Evolutionary conservation across 2,329 filamentous ascomycete genomes (phyloP).

Genomic region (Cytospora piceicola): DNA sequence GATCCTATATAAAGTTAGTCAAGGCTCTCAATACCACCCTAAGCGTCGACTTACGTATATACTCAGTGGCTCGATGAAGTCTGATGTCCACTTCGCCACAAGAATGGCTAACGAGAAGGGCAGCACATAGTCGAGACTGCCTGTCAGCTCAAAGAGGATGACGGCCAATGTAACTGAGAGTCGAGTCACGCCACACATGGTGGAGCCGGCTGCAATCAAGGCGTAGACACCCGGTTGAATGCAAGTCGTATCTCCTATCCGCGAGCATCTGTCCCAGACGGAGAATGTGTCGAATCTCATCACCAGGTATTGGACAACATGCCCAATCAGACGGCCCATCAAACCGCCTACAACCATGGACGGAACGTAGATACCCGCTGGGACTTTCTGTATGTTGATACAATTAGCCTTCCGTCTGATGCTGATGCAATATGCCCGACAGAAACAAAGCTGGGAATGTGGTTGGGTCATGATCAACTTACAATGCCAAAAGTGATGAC

Average conservation of each 20-base stretch:
- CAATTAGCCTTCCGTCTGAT: neutral
- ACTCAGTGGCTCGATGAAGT: constrained; percentile 89
- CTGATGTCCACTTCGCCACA: constrained; percentile 97
- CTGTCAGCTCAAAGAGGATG: constrained; percentile 94
- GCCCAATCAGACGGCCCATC: constrained; percentile 85
- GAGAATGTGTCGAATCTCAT: constrained; percentile 71
- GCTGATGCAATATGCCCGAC: neutral
- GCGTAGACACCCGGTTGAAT: constrained; percentile 98
- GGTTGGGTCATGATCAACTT: constrained; percentile 39
- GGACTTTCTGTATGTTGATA: constrained; percentile 67
- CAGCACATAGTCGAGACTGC: constrained; percentile 90
- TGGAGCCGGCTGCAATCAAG: constrained; percentile 89
- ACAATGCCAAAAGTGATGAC: constrained; percentile 89
- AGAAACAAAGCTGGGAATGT: too few relatives aligned
- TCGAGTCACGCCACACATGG: constrained; percentile 96
- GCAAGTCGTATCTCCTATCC: constrained; percentile 74
- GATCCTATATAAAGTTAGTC: constrained; percentile 59
- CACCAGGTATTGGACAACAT: constrained; percentile 80
- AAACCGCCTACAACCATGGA: constrained; percentile 98
- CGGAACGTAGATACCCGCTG: constrained; percentile 95
- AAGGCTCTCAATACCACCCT: neutral
- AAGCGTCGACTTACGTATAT: constrained; percentile 70
- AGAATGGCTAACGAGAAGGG: constrained; percentile 92
- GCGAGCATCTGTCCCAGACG: constrained; percentile 76
- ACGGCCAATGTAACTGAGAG: constrained; percentile 92